Base-by-base conservation (phyloP, 108 stramenopile genomes). In the Nitzschia inconspicua region DNA sequence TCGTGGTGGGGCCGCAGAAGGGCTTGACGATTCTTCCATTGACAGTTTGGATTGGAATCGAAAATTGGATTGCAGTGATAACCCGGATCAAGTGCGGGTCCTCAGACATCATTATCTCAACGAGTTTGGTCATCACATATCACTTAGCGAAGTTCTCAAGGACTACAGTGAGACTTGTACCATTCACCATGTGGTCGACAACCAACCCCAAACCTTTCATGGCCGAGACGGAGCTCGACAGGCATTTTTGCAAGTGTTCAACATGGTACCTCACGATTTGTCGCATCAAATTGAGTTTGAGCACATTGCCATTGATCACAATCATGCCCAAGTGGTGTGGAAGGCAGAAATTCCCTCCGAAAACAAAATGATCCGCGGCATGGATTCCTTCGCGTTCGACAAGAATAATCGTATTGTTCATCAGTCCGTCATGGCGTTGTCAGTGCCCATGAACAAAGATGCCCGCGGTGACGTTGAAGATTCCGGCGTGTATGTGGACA, bases 41-140 rank as follows among this genome's bases (percentile, higher is more conserved):
- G n/a, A n/a, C n/a, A n/a, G n/a, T n/a, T n/a, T n/a, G n/a, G n/a
- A n/a, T n/a, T n/a, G n/a, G n/a, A n/a, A n/a, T n/a, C n/a, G n/a
- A n/a, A n/a, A n/a, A n/a, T n/a, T 55, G 9, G 53, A 55, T 36
- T 55, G 20, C 20, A 36, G 53, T 55, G 53, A 55, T 19, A 55
- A 55, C 36, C n/a, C 8, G 4, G n/a, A 36, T 8, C 53, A 55
- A 36, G 10, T 55, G 16, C n/a, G 36, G 19, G 53, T 55, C 16
- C 25, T 55, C 19, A 9, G 9, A 18, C 53, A 55, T 36, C 53
- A 55, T 19, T 55, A 55, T 19, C 8, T 36, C 10, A 55, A 19
- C 19, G 53, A 55, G 20, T 55, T 55, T 11, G 50, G 29, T 6
- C 36, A 37, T 11, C 36, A 37, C 36, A 50, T 50, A 29, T n/a